Base-by-base conservation (phyloP, 129 eudicot genomes). In the Lactuca saligna region DNA sequence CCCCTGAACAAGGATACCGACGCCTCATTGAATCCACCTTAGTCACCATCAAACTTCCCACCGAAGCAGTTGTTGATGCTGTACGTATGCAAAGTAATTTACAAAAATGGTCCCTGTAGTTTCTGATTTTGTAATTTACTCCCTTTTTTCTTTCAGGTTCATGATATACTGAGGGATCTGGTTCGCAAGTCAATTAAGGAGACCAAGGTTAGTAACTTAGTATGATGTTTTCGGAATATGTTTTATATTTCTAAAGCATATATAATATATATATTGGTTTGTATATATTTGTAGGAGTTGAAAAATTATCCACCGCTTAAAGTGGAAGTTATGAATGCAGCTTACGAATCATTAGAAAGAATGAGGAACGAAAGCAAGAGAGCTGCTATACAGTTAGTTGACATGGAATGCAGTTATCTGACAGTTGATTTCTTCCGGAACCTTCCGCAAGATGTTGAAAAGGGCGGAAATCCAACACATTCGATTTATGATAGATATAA, bases 401-500 rank as follows among this genome's bases (percentile, higher is more conserved):
- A 93, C 11, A 93, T 93, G 98, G 98, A 93, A 70, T 82, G 86
- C 51, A 85, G 95, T 82, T 93, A 93, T 72, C 69, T 93, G 59
- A 93, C 98, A 17, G 87, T 93, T 54, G 98, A 93, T 41, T 93
- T 84, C 82, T 93, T 93, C 77, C 85, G 98, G 55, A 93, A 89
- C 86, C 97, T 93, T 81, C 98, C 98, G 66, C 98, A 89, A 65
- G 97, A 93, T 73, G 65, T 87, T 34, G 98, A 89, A 84, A 93
- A 93, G 82, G 98, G 98, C 34, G 97, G 98, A 60, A 89, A 89
- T 71, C 98, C 98, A 70, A 89, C 98, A 49, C 96, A 86, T 83
- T 93, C 98, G 0, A 84, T 89, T 42, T 85, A 89, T 35, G 98
- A 93, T 57, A 80, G 98, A 84, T 93, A 93, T 20, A 89, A 89